Evolutionary conservation across 768 basidiomycete species (phyloP).

Genomic region (Rhodotorula graminis): DNA sequence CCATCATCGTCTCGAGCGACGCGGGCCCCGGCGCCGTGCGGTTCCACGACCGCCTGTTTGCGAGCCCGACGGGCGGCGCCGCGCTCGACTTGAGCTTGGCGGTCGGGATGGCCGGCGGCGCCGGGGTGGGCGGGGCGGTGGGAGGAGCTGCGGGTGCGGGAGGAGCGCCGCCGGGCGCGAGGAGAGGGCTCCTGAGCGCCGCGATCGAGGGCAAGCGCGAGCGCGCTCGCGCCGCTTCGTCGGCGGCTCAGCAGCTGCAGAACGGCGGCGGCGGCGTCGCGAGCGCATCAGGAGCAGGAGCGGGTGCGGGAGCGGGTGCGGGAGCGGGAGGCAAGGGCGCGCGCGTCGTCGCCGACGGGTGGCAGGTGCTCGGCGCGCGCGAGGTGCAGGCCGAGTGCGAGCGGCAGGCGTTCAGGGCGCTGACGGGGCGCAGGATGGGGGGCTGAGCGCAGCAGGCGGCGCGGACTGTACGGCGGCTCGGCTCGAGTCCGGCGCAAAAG

Average conservation of each 20-base stretch:
- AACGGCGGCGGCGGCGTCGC: too few species aligned
- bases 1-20: constrained; percentile 30
- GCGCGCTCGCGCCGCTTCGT: neutral
- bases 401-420: constrained; percentile 30
- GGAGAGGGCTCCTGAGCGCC: neutral
- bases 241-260: too few species aligned
- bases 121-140: too few species aligned
- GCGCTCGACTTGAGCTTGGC: constrained; percentile 16
- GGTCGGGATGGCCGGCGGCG: too few species aligned
- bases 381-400: constrained; percentile 26
- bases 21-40: neutral
- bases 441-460: neutral
- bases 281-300: neutral
- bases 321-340: neutral
- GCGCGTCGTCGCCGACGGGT: constrained; percentile 17
- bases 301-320: neutral
- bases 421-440: constrained; percentile 35
- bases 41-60: constrained; percentile 28
- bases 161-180: neutral
- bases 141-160: neutral
- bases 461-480: neutral
- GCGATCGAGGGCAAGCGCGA: constrained; percentile 19
- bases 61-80: constrained; percentile 22
- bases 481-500: neutral
- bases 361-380: constrained; percentile 26